These are phyloP conservation scores for Phytopythium litorale DNA, from an alignment of 352 stramenopile genomes.

Conservation along the genomic window DNA sequence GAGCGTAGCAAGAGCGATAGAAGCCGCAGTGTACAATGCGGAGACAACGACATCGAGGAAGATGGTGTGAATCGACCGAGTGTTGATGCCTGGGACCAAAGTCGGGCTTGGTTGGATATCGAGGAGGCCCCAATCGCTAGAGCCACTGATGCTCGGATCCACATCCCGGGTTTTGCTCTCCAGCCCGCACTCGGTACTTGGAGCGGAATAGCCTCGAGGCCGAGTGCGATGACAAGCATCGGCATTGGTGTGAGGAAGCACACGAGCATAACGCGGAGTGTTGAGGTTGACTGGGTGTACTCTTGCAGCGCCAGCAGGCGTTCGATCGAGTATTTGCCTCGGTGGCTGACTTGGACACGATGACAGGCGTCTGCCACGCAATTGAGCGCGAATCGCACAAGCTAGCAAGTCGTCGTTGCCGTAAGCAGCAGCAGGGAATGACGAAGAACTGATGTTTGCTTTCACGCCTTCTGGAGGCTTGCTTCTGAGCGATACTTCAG, in stretches of 20 bases:
- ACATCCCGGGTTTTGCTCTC: slow-evolving; percentile 17
- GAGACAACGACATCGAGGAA: slow-evolving; percentile 2
- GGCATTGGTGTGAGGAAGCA: slow-evolving; percentile 16
- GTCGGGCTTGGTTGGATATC: slow-evolving; percentile 8
- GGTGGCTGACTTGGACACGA: slow-evolving; percentile 18
- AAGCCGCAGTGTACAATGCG: slow-evolving; percentile 1
- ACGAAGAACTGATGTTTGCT: too few species aligned
- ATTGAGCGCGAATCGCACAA: background rate
- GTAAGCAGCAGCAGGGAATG: too few species aligned
- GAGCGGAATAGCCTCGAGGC: slow-evolving; percentile 13
- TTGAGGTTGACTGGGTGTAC: slow-evolving; percentile 15
- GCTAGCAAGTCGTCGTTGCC: background rate
- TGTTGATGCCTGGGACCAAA: slow-evolving; percentile 7
- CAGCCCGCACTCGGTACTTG: slow-evolving; percentile 11
- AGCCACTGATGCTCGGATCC: slow-evolving; percentile 13
- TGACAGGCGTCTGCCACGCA: background rate
- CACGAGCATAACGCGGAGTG: slow-evolving; percentile 10
- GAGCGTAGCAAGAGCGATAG: slow-evolving; percentile 5
- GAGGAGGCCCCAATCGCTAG: background rate
- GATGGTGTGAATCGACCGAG: slow-evolving; percentile 6
- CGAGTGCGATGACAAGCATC: slow-evolving; percentile 15
- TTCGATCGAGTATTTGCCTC: slow-evolving; percentile 24
- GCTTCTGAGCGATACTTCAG: too few species aligned
- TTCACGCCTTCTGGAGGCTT: too few species aligned
- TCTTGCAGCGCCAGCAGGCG: slow-evolving; percentile 19